Evolutionary conservation across 176 grass and related monocot genomes (phyloP).

Genomic region (Oryza meridionalis): DNA sequence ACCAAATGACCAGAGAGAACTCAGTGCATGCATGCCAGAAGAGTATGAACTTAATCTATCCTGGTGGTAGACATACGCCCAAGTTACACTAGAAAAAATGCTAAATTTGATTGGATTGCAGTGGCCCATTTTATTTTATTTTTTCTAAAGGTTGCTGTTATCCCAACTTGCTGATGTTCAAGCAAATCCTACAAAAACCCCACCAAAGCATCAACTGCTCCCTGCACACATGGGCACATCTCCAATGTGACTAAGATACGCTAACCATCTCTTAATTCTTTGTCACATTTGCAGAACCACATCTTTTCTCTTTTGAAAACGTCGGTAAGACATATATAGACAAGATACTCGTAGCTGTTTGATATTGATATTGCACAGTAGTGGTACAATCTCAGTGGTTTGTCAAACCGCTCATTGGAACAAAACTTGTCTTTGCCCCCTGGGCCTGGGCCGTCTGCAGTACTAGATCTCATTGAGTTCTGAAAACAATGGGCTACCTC

Average conservation of each 20-base stretch:
- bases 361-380: conserved; percentile 12
- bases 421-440: background rate
- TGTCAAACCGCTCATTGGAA: background rate
- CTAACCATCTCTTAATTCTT: background rate
- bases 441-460: background rate
- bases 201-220: conserved; percentile 8
- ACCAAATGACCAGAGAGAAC: conserved; percentile 7
- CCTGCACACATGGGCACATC: background rate
- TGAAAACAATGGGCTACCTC: conserved; percentile 15
- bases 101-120: background rate
- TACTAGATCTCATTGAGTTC: background rate
- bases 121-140: background rate
- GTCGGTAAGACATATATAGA: background rate
- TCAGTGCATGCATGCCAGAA: conserved; percentile 18
- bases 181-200: conserved; percentile 26
- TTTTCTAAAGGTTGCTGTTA: background rate
- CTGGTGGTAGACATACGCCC: background rate
- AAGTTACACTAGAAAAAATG: background rate
- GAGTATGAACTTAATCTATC: background rate
- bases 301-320: background rate
- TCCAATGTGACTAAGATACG: conserved; percentile 30
- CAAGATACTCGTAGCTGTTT: conserved; percentile 8
- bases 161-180: conserved; percentile 33
- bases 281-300: background rate
- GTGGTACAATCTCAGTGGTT: background rate